A percentile compares a stretch with the other conserved stretches of the same genome.
phyloP scores from a whole-genome alignment of 192 early-diverging fungal species.

The Nowakowskiella sp. region DNA sequence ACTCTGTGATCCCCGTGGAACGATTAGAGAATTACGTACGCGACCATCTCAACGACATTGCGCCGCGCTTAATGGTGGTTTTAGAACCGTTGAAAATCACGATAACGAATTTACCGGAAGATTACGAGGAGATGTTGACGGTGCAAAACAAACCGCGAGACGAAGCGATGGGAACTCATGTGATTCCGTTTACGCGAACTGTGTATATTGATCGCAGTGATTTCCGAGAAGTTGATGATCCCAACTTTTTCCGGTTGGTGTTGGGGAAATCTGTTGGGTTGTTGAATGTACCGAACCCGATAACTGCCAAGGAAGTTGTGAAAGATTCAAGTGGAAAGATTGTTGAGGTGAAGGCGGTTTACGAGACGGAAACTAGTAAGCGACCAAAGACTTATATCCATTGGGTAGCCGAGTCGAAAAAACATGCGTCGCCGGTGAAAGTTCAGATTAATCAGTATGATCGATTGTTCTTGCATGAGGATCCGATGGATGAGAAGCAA shows the following conservation, averaged over 20 bases:
- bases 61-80: slow-evolving; percentile 89
- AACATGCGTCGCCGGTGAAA: slow-evolving; percentile 72
- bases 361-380: slow-evolving; percentile 56
- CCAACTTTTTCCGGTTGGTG: slow-evolving; percentile 92
- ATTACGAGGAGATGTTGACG: slow-evolving; percentile 67
- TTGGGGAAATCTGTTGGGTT: slow-evolving; percentile 93
- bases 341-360: slow-evolving; percentile 69
- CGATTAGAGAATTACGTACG: slow-evolving; percentile 93
- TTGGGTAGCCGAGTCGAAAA: slow-evolving; percentile 86
- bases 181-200: slow-evolving; percentile 80
- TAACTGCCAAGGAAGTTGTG: slow-evolving; percentile 71
- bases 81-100: slow-evolving; percentile 83
- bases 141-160: slow-evolving; percentile 88
- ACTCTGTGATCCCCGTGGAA: slow-evolving; percentile 71
- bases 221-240: slow-evolving; percentile 85
- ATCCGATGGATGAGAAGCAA: slow-evolving; percentile 69
- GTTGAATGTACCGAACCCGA: slow-evolving; percentile 75
- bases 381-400: slow-evolving; percentile 99
- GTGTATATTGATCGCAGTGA: slow-evolving; percentile 95
- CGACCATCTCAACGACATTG: slow-evolving; percentile 83
- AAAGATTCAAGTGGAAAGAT: slow-evolving; percentile 75
- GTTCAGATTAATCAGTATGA: slow-evolving; percentile 82
- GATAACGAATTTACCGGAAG: slow-evolving; percentile 81
- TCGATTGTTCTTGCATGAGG: slow-evolving; percentile 80
- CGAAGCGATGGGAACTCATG: slow-evolving; percentile 73